Base-by-base conservation (phyloP, 805 yeast species). In the Deakozyma indianensis region DNA sequence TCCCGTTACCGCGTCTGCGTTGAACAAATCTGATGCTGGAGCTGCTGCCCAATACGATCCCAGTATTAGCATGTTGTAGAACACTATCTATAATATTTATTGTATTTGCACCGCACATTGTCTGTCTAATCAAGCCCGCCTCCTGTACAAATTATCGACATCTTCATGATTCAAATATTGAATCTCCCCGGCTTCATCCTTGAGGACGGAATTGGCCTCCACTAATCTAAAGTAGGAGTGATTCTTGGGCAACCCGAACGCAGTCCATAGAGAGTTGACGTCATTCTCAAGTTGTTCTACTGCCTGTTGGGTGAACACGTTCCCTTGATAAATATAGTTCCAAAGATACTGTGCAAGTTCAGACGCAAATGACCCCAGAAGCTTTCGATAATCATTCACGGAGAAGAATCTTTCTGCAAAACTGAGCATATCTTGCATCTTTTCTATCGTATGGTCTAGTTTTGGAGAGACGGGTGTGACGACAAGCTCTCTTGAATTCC, bases 251-350 rank as follows among this genome's bases (percentile, higher is more conserved):
- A 50, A 41, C 3, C 15, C 29, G 9, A 45, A 42, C 14, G 23
- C 25, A 2, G 42, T 41, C 56, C 70, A 65, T 7, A 70, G 24
- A 22, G 49, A 52, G 2, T 50, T 48, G 5, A 67, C 48, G 47
- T 69, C 73, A 3, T 44, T 46, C 4, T 48, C 48, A 21, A 71
- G 54, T 44, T 63, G 67, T 7, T 28, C 14, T 2, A 68, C 70
- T 3, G 72, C 71, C 5, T 40, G 25, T 3, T 25, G 22, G 14
- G 57, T 56, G 53, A 70, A 71, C 42, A 51, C 55, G 48, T 64
- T 64, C 5, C 66, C 65, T 49, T 61, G 60, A 7, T 69, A 55
- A 14, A 71, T 58, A 43, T 63, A 61, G 23, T 56, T 60, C 55
- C 64, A 66, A 43, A 71, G 56, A 44, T 67, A 66, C 18, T 50